phyloP scores from a whole-genome alignment of 2,329 filamentous ascomycete species.

The Aspergillus fumigatus region DNA sequence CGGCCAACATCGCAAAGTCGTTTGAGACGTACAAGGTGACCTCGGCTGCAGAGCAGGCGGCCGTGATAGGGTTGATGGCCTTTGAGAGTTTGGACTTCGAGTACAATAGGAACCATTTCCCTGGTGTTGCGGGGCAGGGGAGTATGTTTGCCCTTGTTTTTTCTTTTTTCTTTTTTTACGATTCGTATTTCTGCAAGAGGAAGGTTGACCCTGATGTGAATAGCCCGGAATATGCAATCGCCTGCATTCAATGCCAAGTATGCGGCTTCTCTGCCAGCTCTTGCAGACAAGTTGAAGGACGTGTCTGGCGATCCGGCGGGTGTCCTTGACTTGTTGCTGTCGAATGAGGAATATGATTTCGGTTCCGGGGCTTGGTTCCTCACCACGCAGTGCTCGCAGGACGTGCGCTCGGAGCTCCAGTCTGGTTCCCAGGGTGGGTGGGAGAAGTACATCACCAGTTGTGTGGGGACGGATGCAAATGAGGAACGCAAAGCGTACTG shows the following conservation, averaged over 20 bases:
- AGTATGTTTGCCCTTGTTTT: constrained; percentile 32
- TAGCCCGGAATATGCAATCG: constrained; percentile 60
- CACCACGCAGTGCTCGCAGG: constrained; percentile 48
- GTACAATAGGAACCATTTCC: constrained; percentile 65
- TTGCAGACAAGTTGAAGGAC: constrained; percentile 33
- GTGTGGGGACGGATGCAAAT: constrained; percentile 49
- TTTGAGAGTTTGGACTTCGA: constrained; percentile 67
- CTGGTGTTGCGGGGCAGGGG: constrained; percentile 60
- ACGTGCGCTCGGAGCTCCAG: constrained; percentile 43
- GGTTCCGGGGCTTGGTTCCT: constrained; percentile 60
- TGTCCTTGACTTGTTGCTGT: constrained; percentile 49
- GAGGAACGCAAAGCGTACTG: constrained; percentile 48
- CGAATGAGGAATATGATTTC: constrained; percentile 49
- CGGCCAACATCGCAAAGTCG: constrained; percentile 51
- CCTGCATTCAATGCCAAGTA: constrained; percentile 53
- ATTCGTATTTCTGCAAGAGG: background rate
- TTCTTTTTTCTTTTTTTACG: background rate
- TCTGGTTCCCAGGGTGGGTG: constrained; percentile 49
- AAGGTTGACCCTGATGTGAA: background rate
- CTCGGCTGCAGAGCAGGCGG: constrained; percentile 59
- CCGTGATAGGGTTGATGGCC: constrained; percentile 64
- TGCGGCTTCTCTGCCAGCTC: constrained; percentile 43
- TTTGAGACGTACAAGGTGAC: constrained; percentile 57
- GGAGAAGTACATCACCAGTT: constrained; percentile 49
- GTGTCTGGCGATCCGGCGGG: constrained; percentile 37